Percentiles rank a stretch among this genome's conserved stretches.
Evolutionary conservation across 2,329 filamentous ascomycete species (phyloP).

Genomic region (Paraconiothyrium brasiliense): DNA sequence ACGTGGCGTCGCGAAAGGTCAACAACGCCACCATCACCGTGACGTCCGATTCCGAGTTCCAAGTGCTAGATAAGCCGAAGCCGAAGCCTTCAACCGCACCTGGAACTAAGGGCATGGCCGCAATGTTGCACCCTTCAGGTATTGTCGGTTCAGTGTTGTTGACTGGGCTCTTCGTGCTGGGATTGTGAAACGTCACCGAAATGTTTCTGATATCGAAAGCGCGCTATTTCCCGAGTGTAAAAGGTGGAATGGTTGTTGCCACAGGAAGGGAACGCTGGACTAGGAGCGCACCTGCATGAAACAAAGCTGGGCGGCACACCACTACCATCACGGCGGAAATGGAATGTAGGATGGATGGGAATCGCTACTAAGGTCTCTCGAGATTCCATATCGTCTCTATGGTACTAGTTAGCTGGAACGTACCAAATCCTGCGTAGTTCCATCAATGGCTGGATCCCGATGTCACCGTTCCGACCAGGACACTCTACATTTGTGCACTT

Average conservation of each 20-base stretch:
- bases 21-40: slow-evolving; percentile 8
- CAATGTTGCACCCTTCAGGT: neutral
- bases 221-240: neutral
- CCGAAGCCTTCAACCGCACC: neutral
- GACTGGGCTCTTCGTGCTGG: neutral
- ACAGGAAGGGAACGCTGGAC: neutral
- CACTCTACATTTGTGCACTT: too few species aligned
- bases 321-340: too few species aligned
- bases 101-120: neutral
- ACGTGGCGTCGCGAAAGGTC: neutral
- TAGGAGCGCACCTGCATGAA: neutral
- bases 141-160: neutral
- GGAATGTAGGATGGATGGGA: neutral
- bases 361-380: neutral
- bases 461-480: too few species aligned
- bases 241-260: neutral
- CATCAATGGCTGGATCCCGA: too few species aligned
- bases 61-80: slow-evolving; percentile 8
- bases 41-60: slow-evolving; percentile 5
- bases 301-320: neutral
- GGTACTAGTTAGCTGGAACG: too few species aligned
- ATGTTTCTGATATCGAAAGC: neutral
- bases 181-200: too few species aligned
- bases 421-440: too few species aligned
- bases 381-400: neutral